Conservation (phyloP, 441 rosid genomes). For the Bruguiera hainesii region DNA sequence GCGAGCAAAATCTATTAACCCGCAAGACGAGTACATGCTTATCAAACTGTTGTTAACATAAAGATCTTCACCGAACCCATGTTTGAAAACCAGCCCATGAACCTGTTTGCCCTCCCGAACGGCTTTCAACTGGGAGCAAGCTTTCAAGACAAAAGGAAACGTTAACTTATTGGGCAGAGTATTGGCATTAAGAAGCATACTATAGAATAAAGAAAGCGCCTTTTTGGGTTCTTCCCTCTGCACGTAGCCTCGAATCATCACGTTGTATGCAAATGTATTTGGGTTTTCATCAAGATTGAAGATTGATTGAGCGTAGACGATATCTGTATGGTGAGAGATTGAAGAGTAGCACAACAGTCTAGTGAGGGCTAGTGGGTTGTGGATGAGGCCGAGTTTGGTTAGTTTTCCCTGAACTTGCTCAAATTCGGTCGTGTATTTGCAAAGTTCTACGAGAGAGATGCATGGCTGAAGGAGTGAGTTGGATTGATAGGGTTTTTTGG, state of each 20-base stretch:
- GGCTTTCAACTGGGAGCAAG: slow-evolving; percentile 11
- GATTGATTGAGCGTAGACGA: slow-evolving; percentile 17
- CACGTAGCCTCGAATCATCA: slow-evolving; percentile 15
- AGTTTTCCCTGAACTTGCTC: slow-evolving; percentile 17
- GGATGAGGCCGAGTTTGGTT: slow-evolving; percentile 13
- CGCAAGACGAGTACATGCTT: slow-evolving; percentile 3
- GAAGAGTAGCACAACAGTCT: slow-evolving; percentile 8
- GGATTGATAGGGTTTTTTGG: neutral
- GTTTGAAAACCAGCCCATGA: slow-evolving; percentile 20
- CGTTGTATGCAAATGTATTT: slow-evolving; percentile 20
- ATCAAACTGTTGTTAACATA: slow-evolving; percentile 22
- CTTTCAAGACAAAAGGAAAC: slow-evolving; percentile 17
- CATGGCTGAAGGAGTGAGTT: slow-evolving; percentile 3
- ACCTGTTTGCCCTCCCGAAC: slow-evolving; percentile 15
- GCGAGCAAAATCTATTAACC: neutral
- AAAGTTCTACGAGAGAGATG: slow-evolving; percentile 16
- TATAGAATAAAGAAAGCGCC: slow-evolving; percentile 13
- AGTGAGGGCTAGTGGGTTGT: slow-evolving; percentile 8
- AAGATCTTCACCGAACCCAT: slow-evolving; percentile 18
- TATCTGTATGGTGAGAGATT: slow-evolving; percentile 15
- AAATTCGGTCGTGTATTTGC: slow-evolving; percentile 15
- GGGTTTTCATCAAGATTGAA: slow-evolving; percentile 19
- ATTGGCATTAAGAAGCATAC: slow-evolving; percentile 15
- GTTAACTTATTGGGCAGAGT: slow-evolving; percentile 14
- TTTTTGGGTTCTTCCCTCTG: slow-evolving; percentile 13